Percentiles rank a stretch among this genome's conserved stretches.
Evolutionary conservation across 257 asterid species (phyloP).

Genomic region (Jacaranda mimosifolia): DNA sequence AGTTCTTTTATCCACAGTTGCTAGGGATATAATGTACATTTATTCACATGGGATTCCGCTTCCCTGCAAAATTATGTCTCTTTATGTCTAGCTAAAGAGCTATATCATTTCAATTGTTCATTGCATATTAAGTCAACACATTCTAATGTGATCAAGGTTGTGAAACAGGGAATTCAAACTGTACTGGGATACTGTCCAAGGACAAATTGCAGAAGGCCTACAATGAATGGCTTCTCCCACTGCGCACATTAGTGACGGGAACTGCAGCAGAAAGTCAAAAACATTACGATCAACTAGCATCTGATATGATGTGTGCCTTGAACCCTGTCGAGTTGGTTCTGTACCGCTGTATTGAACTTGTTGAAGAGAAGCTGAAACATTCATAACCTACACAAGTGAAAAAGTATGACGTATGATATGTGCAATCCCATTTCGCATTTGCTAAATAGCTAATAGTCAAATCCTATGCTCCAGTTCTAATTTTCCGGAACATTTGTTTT

Average conservation of each 20-base stretch:
- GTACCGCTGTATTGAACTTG: constrained; percentile 82
- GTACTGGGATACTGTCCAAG: constrained; percentile 61
- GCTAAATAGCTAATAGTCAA: background rate
- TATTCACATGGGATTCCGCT: background rate
- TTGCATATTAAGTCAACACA: background rate
- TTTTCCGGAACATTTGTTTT: background rate
- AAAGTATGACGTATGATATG: no score
- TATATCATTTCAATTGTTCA: background rate
- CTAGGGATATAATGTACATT: no score
- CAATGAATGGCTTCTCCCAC: constrained; percentile 87
- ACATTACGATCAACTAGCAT: constrained; percentile 37
- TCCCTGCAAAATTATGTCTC: background rate
- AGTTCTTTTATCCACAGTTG: no score
- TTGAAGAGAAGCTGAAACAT: constrained; percentile 62
- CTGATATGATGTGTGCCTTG: constrained; percentile 55
- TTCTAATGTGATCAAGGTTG: constrained; percentile 5
- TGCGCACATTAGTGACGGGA: constrained; percentile 63
- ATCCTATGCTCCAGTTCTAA: background rate
- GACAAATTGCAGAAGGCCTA: constrained; percentile 62
- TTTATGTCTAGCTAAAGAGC: background rate
- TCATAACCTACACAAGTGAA: background rate
- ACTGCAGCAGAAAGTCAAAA: constrained; percentile 53
- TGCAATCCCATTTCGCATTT: no score
- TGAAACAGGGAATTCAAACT: constrained; percentile 75
- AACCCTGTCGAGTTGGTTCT: constrained; percentile 81